Conservation (phyloP, 768 basidiomycete species). For the Amyloporia xantha region DNA sequence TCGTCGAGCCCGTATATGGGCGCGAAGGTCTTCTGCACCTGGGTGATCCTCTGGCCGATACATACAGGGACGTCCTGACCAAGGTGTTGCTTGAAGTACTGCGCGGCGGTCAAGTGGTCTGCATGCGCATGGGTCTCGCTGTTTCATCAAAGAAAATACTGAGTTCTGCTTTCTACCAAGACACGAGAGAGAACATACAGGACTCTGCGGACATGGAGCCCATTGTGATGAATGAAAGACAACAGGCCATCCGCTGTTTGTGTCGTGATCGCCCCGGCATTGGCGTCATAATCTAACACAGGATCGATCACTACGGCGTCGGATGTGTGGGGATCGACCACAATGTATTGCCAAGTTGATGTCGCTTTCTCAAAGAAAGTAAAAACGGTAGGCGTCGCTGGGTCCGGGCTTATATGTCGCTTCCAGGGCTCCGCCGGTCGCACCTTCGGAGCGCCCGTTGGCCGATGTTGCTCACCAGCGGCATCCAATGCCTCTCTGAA, state of each 20-base stretch:
- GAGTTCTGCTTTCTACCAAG: too few species aligned
- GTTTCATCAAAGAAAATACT: background rate
- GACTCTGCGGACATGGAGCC: slow-evolving; percentile 27
- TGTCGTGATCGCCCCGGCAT: slow-evolving; percentile 26
- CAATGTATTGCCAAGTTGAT: slow-evolving; percentile 45
- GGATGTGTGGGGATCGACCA: slow-evolving; percentile 47
- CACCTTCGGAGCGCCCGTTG: background rate
- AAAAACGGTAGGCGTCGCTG: slow-evolving; percentile 19
- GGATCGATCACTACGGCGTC: slow-evolving; percentile 35
- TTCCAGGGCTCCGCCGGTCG: slow-evolving; percentile 19
- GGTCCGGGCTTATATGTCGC: slow-evolving; percentile 13
- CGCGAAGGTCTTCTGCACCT: slow-evolving; percentile 29
- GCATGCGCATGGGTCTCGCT: slow-evolving; percentile 35
- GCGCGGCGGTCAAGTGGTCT: slow-evolving; percentile 32
- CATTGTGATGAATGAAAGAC: slow-evolving; percentile 23
- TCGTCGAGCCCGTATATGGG: slow-evolving; percentile 27
- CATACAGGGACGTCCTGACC: slow-evolving; percentile 25
- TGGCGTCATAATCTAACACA: slow-evolving; percentile 30
- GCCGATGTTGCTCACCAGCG: too few species aligned
- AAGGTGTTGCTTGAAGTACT: slow-evolving; percentile 27
- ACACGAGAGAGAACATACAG: slow-evolving; percentile 24
- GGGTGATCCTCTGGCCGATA: slow-evolving; percentile 29
- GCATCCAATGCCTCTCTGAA: too few species aligned
- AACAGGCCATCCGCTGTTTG: slow-evolving; percentile 28
- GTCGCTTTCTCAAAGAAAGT: slow-evolving; percentile 25